Evolutionary conservation across 257 asterid genomes (phyloP), one percentile per base, ranked within the genome.

Genomic region (Paraleonurus japonicus): DNA sequence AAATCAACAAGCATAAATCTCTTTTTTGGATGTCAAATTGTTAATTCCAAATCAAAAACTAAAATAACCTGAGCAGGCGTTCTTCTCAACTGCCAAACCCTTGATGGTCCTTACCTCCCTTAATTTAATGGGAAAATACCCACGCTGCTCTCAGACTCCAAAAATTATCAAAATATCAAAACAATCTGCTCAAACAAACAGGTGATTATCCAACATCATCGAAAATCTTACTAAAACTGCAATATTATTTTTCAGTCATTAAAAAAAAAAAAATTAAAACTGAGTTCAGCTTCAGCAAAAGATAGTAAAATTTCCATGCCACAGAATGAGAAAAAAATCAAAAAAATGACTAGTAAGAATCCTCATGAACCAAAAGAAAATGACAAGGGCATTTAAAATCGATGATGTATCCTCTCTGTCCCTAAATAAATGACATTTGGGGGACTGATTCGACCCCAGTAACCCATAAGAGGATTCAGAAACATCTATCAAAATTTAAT

Each of bases 281-380:
- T 2, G 15, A 4, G 47, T 33, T 35, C 24, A 27, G 20, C 7
- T 33, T 35, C 24, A 27, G 20, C 7, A 19, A 17, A 65, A 8
- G 32, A 47, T 26, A 28, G 50, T 16, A 70, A 26, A 53, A 54
- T 50, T 15, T 45, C n/a, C 50, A 43, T 10, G 16, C 59, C 26
- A 39, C 71, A 17, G n/a, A 77, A 58, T 10, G 50, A 53, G 23
- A 65, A 28, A 41, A 65, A 28, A 63, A 61, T 8, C 61, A 53
- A 69, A 27, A 7, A 22, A 69, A 53, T 20, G 55, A 28, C 39
- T 17, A 16, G 54, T 70, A 30, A 43, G 4, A 70, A 39, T 16
- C 65, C 39, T 37, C 60, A n/a, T 30, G 48, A 51, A 39, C 67
- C 33, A n/a, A 59, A 54, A 22, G 62, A 59, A 41, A 43, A 7